Percentiles rank a stretch among this genome's conserved stretches.
phyloP scores from a whole-genome alignment of 169 alveolate genomes.

The Plasmodium adleri region DNA sequence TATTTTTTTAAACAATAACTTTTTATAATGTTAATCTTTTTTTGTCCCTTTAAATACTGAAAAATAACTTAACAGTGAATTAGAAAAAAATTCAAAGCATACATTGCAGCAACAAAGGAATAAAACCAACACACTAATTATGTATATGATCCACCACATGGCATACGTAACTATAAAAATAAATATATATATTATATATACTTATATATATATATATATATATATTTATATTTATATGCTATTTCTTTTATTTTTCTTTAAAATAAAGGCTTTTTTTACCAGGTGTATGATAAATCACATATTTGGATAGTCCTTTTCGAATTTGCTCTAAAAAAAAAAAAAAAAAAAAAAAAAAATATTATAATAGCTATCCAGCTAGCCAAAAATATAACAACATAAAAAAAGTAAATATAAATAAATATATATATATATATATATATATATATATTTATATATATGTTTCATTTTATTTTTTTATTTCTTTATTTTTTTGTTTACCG shows the following conservation, averaged over 20 bases:
- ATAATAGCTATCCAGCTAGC: not conserved
- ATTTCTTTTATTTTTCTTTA: not conserved
- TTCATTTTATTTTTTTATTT: not conserved
- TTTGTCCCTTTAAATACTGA: slow-evolving; percentile 17
- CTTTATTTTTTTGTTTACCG: slow-evolving; percentile 4
- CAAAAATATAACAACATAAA: too few relatives aligned
- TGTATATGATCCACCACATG: slow-evolving; percentile 74
- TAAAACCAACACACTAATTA: slow-evolving; percentile 58
- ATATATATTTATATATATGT: not conserved
- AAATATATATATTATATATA: not conserved
- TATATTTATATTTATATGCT: not conserved
- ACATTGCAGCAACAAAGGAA: slow-evolving; percentile 73
- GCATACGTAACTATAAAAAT: slow-evolving; percentile 39
- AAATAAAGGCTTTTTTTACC: slow-evolving; percentile 5
- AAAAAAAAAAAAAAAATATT: slow-evolving; percentile 11
- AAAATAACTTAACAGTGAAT: slow-evolving; percentile 48
- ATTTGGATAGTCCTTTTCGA: slow-evolving; percentile 44
- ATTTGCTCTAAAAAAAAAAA: slow-evolving; percentile 21
- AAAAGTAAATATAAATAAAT: too few relatives aligned
- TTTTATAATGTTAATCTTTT: slow-evolving; percentile 1
- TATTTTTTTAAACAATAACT: too few relatives aligned
- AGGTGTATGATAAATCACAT: slow-evolving; percentile 74
- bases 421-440: too few relatives aligned
- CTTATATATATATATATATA: too few relatives aligned
- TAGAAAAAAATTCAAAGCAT: slow-evolving; percentile 58